Conservation (phyloP, 2,329 filamentous ascomycete species). For the Rhytidhysteron rufulum region DNA sequence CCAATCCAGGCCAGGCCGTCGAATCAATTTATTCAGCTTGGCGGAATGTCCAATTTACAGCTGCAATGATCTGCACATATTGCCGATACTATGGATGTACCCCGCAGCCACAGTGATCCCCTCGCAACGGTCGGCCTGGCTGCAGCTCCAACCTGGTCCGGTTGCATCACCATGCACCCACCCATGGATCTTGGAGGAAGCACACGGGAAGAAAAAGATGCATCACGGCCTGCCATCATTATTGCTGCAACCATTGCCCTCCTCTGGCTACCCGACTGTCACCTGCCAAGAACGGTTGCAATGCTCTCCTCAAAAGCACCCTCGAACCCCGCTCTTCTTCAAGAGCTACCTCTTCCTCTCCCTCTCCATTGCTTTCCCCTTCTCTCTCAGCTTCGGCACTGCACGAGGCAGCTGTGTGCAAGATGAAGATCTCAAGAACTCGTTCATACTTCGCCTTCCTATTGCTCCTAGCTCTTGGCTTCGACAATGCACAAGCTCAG, state of each 20-base stretch:
- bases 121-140: slow-evolving; percentile 7
- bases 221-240: slow-evolving; percentile 4
- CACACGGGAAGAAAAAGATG: background rate
- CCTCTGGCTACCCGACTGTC: slow-evolving; percentile 1
- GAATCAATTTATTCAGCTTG: no score
- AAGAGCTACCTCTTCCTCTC: background rate
- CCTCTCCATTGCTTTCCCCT: background rate
- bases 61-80: slow-evolving; percentile 22
- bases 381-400: background rate
- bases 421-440: background rate
- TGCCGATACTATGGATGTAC: slow-evolving; percentile 16
- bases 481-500: slow-evolving; percentile 14
- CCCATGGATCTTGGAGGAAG: background rate
- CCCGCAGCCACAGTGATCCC: slow-evolving; percentile 16
- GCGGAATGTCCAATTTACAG: slow-evolving; percentile 53
- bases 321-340: slow-evolving; percentile 2
- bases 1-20: no score
- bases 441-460: slow-evolving; percentile 1
- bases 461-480: slow-evolving; percentile 3
- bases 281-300: slow-evolving; percentile 12
- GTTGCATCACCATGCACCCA: slow-evolving; percentile 7
- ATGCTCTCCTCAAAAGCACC: slow-evolving; percentile 9
- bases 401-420: background rate
- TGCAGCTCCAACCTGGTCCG: no score
- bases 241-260: background rate